These are phyloP conservation scores for Castanospermum australe DNA, from an alignment of 306 rosid species.

Conservation along the genomic window DNA sequence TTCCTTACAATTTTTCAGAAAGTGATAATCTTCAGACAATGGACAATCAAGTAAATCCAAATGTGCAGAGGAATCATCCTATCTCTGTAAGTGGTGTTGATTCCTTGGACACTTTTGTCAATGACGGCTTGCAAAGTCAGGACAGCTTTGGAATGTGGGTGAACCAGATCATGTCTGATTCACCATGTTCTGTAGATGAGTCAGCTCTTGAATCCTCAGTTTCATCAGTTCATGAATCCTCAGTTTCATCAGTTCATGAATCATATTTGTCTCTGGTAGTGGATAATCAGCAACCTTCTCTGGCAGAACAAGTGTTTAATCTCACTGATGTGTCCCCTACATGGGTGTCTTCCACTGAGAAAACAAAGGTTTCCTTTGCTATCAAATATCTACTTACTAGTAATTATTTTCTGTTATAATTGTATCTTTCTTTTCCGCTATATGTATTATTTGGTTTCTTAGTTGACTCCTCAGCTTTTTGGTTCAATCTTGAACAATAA, in stretches of 20 bases:
- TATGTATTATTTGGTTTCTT: background rate
- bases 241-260: conserved; percentile 49
- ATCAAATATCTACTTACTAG: background rate
- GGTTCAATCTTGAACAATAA: background rate
- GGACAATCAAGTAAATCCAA: conserved; percentile 44
- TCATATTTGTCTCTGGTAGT: conserved; percentile 38
- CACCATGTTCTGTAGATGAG: conserved; percentile 58
- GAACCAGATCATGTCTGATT: conserved; percentile 52
- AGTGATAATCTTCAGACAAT: conserved; percentile 36
- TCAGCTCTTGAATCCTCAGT: conserved; percentile 54
- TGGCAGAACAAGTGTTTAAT: conserved; percentile 68
- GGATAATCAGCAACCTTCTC: conserved; percentile 55
- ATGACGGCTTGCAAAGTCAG: conserved; percentile 69
- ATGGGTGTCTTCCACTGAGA: conserved; percentile 79
- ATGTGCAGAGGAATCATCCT: conserved; percentile 37
- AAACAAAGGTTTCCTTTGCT: conserved; percentile 73
- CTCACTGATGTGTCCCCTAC: conserved; percentile 76
- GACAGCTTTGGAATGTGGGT: conserved; percentile 93
- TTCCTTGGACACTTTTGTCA: conserved; percentile 37
- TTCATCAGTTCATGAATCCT: conserved; percentile 47
- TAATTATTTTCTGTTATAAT: conserved; percentile 7
- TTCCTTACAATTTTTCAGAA: conserved; percentile 41
- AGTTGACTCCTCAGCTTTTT: conserved; percentile 15
- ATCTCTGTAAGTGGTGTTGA: conserved; percentile 30
- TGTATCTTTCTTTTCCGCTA: background rate